These are phyloP conservation scores for Talaromyces atroroseus DNA, from an alignment of 2,329 filamentous ascomycete genomes.

Conservation along the genomic window DNA sequence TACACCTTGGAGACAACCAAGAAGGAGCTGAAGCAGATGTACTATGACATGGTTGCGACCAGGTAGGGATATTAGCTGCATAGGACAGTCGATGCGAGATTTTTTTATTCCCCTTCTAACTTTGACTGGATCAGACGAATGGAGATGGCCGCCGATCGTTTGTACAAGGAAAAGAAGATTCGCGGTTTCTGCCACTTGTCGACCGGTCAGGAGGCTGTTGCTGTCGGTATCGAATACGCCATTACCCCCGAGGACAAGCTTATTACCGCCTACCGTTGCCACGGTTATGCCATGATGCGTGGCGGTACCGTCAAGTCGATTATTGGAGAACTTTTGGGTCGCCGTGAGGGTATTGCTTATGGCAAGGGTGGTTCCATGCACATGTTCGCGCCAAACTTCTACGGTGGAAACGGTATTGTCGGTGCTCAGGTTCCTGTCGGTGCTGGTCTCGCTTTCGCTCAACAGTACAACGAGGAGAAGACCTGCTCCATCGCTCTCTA, in stretches of 20 bases:
- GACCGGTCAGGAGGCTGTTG: conserved; percentile 94
- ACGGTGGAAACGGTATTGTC: conserved; percentile 98
- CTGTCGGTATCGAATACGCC: conserved; percentile 93
- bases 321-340: conserved; percentile 91
- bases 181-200: conserved; percentile 99
- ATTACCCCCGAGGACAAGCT: conserved; percentile 87
- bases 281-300: conserved; percentile 97
- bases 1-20: conserved; percentile 94
- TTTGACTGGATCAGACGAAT: conserved; percentile 64
- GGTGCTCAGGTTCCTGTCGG: conserved; percentile 97
- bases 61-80: conserved; percentile 56
- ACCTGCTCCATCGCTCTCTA: conserved; percentile 86
- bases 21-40: conserved; percentile 98
- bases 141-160: conserved; percentile 97
- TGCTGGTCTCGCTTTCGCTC: conserved; percentile 91
- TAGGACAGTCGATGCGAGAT: not conserved
- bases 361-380: conserved; percentile 99
- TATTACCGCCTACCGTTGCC: conserved; percentile 98
- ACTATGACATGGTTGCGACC: conserved; percentile 92
- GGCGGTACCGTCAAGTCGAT: conserved; percentile 85
- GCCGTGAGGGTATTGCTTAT: conserved; percentile 93
- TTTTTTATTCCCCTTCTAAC: not conserved
- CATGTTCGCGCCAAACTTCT: conserved; percentile 98
- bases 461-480: conserved; percentile 86
- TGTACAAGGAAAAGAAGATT: conserved; percentile 99